Evolutionary conservation across 1,139 yeast species (phyloP).

Genomic region (Hyphopichia burtonii): DNA sequence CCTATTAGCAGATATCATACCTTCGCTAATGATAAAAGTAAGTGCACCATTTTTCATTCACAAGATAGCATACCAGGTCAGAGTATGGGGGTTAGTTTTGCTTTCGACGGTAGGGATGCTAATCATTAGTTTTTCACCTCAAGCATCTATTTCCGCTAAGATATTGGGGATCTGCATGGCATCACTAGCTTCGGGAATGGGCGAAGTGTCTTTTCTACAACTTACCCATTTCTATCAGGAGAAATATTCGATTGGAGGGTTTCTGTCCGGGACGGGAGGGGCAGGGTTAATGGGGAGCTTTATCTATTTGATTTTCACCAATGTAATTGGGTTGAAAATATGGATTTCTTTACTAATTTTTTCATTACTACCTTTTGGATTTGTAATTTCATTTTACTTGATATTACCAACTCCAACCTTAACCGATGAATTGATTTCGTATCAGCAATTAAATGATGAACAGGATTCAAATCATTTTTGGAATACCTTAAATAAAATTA

Average conservation of each 20-base stretch:
- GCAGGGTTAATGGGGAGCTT: slow-evolving; percentile 86
- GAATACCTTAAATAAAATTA: slow-evolving; percentile 42
- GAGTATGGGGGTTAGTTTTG: slow-evolving; percentile 56
- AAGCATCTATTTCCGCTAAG: slow-evolving; percentile 30
- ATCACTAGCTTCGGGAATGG: slow-evolving; percentile 82
- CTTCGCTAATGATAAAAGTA: slow-evolving; percentile 71
- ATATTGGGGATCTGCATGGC: slow-evolving; percentile 79
- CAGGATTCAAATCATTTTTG: slow-evolving; percentile 20
- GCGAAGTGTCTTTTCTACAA: slow-evolving; percentile 85
- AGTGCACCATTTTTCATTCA: slow-evolving; percentile 81
- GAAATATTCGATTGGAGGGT: slow-evolving; percentile 66
- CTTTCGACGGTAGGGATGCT: slow-evolving; percentile 79
- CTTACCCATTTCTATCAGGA: slow-evolving; percentile 69
- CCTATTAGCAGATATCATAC: slow-evolving; percentile 80
- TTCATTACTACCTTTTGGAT: slow-evolving; percentile 38
- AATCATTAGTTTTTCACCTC: slow-evolving; percentile 49
- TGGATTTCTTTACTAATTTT: slow-evolving; percentile 32
- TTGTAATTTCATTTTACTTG: slow-evolving; percentile 26
- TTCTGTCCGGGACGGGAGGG: slow-evolving; percentile 93
- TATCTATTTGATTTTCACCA: slow-evolving; percentile 40
- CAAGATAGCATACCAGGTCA: slow-evolving; percentile 50
- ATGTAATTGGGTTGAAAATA: slow-evolving; percentile 30
- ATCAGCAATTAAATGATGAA: slow-evolving; percentile 2
- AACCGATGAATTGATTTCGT: slow-evolving; percentile 7
- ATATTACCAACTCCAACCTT: slow-evolving; percentile 24